Evolutionary conservation across 352 stramenopile species (phyloP).

Genomic region (Pythium insidiosum): DNA sequence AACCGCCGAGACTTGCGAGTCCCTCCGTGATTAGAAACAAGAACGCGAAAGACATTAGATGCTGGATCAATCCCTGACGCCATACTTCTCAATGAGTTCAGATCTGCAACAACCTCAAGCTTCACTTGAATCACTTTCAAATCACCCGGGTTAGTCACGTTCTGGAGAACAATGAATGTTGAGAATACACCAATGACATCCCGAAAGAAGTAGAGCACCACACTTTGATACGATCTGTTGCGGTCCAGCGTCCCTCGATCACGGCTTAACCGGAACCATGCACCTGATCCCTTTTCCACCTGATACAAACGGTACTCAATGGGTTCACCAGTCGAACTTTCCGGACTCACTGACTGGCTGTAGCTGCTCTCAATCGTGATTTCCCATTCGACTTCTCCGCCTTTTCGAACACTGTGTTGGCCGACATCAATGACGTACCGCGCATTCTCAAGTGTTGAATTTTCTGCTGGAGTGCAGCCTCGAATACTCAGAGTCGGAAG

Average conservation of each 20-base stretch:
- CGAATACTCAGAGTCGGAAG: slow-evolving; percentile 57
- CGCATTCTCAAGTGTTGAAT: slow-evolving; percentile 72
- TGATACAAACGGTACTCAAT: slow-evolving; percentile 75
- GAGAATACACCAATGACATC: slow-evolving; percentile 79
- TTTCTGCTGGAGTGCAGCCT: slow-evolving; percentile 76
- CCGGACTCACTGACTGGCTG: slow-evolving; percentile 18
- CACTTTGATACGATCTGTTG: slow-evolving; percentile 69
- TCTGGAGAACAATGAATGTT: slow-evolving; percentile 83
- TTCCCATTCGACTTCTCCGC: slow-evolving; percentile 84
- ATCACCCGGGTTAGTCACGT: slow-evolving; percentile 71
- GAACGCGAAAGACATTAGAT: slow-evolving; percentile 79
- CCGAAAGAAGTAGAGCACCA: slow-evolving; percentile 77
- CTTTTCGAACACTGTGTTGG: slow-evolving; percentile 82
- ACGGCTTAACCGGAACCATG: slow-evolving; percentile 76
- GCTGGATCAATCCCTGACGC: slow-evolving; percentile 53
- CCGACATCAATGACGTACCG: slow-evolving; percentile 84
- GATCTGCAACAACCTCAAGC: slow-evolving; percentile 79
- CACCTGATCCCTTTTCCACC: slow-evolving; percentile 61
- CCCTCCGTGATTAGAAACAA: slow-evolving; percentile 69
- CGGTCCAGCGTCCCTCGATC: slow-evolving; percentile 71
- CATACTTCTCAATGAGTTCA: slow-evolving; percentile 80
- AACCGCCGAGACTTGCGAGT: slow-evolving; percentile 47
- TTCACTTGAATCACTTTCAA: slow-evolving; percentile 84
- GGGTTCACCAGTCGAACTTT: slow-evolving; percentile 28
- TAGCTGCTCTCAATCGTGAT: slow-evolving; percentile 83